Base-by-base conservation (phyloP, 768 basidiomycete species). In the Russula sp. region DNA sequence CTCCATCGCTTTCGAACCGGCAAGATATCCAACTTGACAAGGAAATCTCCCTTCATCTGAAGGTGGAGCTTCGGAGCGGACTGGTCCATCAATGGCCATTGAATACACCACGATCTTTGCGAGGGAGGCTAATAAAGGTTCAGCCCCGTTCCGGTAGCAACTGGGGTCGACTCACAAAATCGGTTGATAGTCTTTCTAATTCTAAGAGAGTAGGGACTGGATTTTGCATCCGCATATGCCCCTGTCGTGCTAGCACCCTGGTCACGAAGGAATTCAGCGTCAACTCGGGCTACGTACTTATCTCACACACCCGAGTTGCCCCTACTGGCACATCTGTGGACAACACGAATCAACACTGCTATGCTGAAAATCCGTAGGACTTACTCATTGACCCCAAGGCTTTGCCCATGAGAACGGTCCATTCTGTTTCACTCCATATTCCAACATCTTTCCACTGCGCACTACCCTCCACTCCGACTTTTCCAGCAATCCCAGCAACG, bases 61-160 rank as follows among this genome's bases (percentile, higher is more conserved):
- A 13, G 73, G 74, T 62, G 69, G 75, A 59, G 69, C 76, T 55
- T 75, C 75, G 41, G 71, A 74, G 52, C 80, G 87, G 69, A 78
- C 70, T 32, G 82, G 81, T 0, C 91, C 83, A 69, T 98, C 96
- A 45, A 88, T 79, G 5, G 87, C 79, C 81, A 98, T 90, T 0
- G 93, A 95, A 71, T 93, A 95, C 25, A 98, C 82, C 55, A 98
- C 80, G 38, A 96, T 73, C 68, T 87, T 89, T 1, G 95, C 91
- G 41, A 98, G 77, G 18, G 88, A 82, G 29, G 41, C 53, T 64
- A 10, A 32, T 22, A 10, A 11, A 49, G 32, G n/a, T 11, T 66
- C 51, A 66, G 54, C 39, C 10, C 18, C 10, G 25, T 9, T 36
- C 56, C 22, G 9, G 42, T 60, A 56, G 46, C 54, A 48, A 39